Conservation (phyloP, 257 asterid species). For the Salvia rosmarinus region DNA sequence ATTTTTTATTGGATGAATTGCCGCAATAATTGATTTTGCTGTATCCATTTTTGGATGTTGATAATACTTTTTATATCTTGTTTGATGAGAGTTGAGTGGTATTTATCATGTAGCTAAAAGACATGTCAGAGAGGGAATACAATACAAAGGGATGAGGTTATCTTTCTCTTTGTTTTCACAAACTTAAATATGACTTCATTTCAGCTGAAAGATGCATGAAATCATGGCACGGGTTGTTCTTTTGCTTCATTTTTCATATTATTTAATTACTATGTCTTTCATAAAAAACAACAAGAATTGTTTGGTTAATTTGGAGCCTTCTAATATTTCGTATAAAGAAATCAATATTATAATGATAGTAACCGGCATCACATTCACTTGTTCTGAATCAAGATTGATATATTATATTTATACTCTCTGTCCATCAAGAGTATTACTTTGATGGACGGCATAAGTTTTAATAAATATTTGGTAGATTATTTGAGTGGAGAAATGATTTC, state of each 20-base stretch:
- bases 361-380: too few species aligned
- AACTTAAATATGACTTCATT: conserved; percentile 26
- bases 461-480: too few species aligned
- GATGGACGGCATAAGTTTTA: too few species aligned
- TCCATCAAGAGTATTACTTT: too few species aligned
- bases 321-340: background rate
- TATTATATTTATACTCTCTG: too few species aligned
- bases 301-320: background rate
- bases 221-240: conserved; percentile 23
- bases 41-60: background rate
- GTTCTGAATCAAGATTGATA: too few species aligned
- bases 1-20: conserved; percentile 34
- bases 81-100: too few species aligned
- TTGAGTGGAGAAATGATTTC: too few species aligned
- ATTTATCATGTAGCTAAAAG: too few species aligned
- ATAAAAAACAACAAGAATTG: background rate
- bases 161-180: background rate
- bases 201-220: conserved; percentile 40
- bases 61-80: background rate
- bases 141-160: background rate
- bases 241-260: background rate
- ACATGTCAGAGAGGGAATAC: background rate
- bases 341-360: too few species aligned
- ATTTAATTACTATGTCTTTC: background rate
- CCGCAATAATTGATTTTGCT: conserved; percentile 50